Evolutionary conservation across 768 basidiomycete genomes (phyloP).

Genomic region (Lyophyllum atratum): DNA sequence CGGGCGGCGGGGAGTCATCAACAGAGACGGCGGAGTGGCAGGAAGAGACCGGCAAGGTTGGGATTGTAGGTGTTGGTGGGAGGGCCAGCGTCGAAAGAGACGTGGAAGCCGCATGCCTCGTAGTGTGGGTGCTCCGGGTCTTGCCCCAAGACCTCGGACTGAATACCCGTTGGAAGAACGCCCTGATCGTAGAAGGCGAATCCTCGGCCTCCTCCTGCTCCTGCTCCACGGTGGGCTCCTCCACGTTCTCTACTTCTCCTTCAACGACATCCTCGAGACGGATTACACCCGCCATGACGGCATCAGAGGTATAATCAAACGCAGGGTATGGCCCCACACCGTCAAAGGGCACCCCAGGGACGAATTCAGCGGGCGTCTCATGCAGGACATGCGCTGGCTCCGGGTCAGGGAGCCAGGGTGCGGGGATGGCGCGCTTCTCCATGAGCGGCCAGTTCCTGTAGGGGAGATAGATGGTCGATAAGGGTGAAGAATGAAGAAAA

Average conservation of each 20-base stretch:
- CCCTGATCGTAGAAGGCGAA: not conserved
- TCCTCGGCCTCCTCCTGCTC: not conserved
- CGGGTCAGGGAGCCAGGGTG: slow-evolving; percentile 9
- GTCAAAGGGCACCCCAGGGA: slow-evolving; percentile 2
- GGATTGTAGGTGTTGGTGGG: not conserved
- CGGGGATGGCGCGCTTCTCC: not conserved
- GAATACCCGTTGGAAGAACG: not conserved
- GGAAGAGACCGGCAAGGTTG: not conserved
- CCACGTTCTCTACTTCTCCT: not conserved
- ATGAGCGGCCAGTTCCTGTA: slow-evolving; percentile 18
- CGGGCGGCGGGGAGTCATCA: not conserved
- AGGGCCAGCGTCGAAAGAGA: not conserved
- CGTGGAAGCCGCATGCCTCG: not conserved
- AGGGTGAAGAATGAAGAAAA: not conserved
- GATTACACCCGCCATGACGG: not conserved
- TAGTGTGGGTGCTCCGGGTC: not conserved
- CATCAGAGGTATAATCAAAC: slow-evolving; percentile 4
- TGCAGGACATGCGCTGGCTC: not conserved
- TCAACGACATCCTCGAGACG: not conserved
- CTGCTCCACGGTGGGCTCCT: not conserved
- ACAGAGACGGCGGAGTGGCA: no score
- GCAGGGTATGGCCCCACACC: slow-evolving; percentile 3
- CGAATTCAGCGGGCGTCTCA: not conserved
- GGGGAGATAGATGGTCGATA: slow-evolving; percentile 13
- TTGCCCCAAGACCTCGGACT: not conserved